Conservation (phyloP, 257 asterid species). For the Solanum paucissectum region DNA sequence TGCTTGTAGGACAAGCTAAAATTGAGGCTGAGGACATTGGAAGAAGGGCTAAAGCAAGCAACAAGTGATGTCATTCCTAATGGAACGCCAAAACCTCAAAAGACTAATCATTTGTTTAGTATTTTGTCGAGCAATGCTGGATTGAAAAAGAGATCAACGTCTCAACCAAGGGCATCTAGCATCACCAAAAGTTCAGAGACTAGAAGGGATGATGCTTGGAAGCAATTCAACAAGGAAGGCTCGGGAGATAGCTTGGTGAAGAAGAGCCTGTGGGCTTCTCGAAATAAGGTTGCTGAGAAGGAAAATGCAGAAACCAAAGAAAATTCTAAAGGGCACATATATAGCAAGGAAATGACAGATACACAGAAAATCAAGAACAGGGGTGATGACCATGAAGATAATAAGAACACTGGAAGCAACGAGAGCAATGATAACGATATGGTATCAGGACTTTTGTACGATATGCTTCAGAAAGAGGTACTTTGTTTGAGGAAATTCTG, state of each 20-base stretch:
- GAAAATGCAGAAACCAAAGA: conserved; percentile 48
- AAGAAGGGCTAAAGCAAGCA: conserved; percentile 50
- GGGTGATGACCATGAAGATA: neutral
- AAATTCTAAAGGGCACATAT: conserved; percentile 15
- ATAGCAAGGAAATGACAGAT: conserved; percentile 14
- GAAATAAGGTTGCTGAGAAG: conserved; percentile 46
- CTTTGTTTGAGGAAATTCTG: conserved; percentile 54
- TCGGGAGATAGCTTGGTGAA: neutral
- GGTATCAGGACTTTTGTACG: conserved; percentile 74
- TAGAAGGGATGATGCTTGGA: conserved; percentile 2
- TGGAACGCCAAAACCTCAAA: conserved; percentile 40
- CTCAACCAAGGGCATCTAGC: conserved; percentile 58
- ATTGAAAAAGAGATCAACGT: conserved; percentile 41
- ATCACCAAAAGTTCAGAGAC: conserved; percentile 18
- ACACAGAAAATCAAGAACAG: conserved; percentile 11
- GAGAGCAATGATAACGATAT: conserved; percentile 27
- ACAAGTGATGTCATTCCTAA: conserved; percentile 17
- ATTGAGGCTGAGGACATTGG: conserved; percentile 76
- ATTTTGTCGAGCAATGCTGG: conserved; percentile 51
- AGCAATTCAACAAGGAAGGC: conserved; percentile 9
- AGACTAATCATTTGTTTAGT: conserved; percentile 37
- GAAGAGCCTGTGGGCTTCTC: conserved; percentile 47
- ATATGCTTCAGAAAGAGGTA: conserved; percentile 87
- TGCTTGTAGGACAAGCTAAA: conserved; percentile 60
- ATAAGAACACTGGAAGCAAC: neutral